Percentiles rank a stretch among this genome's conserved stretches.
These are phyloP conservation scores for Clavispora santaluciae DNA, from an alignment of 805 yeast species.

Conservation along the genomic window DNA sequence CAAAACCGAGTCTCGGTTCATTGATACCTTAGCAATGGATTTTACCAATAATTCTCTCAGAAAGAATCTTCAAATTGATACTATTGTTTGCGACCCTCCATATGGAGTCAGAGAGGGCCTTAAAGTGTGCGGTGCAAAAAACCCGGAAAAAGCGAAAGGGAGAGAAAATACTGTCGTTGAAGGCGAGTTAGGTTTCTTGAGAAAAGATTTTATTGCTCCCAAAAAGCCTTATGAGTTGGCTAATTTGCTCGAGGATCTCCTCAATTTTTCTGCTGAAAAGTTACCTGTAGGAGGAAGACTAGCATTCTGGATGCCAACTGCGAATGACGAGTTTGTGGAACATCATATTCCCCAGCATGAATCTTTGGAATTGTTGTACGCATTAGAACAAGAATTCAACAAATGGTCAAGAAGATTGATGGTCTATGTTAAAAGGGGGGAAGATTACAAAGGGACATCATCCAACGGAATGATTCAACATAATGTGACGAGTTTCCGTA, in stretches of 20 bases:
- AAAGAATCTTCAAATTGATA: conserved; percentile 56
- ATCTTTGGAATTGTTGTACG: conserved; percentile 62
- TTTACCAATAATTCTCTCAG: conserved; percentile 88
- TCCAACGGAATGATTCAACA: conserved; percentile 40
- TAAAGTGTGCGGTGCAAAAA: conserved; percentile 81
- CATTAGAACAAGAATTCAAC: conserved; percentile 82
- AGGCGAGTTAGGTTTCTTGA: conserved; percentile 70
- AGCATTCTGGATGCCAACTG: conserved; percentile 97
- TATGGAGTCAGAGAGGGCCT: conserved; percentile 96
- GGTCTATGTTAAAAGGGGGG: conserved; percentile 67
- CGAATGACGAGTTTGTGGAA: conserved; percentile 73
- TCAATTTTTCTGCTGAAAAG: conserved; percentile 66
- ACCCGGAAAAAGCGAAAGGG: conserved; percentile 63
- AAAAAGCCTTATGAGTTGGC: conserved; percentile 86
- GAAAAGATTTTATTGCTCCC: conserved; percentile 85
- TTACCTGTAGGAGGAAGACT: conserved; percentile 74
- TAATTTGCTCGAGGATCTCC: conserved; percentile 68
- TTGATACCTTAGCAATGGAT: conserved; percentile 87
- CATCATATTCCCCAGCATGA: conserved; percentile 76
- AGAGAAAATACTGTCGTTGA: conserved; percentile 70
- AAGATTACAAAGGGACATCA: conserved; percentile 44
- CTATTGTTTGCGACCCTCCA: conserved; percentile 94
- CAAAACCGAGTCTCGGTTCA: conserved; percentile 47
- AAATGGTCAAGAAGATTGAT: conserved; percentile 89
- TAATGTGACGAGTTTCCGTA: conserved; percentile 59